Conservation (phyloP, 495 filamentous ascomycete species). For the Annulohypoxylon maeteangense region DNA sequence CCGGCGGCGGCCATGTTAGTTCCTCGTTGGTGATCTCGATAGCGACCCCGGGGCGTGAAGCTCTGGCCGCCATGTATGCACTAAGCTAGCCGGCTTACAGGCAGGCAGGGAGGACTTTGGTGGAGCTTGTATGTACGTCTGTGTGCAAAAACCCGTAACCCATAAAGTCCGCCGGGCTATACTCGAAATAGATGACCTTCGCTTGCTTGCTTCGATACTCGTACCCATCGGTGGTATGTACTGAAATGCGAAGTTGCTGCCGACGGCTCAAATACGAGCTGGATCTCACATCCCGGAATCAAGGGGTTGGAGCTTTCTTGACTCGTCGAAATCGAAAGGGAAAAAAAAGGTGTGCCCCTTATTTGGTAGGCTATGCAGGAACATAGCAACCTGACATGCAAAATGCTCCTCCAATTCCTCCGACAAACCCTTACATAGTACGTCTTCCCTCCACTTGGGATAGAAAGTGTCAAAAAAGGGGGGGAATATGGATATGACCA, state of each 20-base stretch:
- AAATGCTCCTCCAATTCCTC: slow-evolving; percentile 41
- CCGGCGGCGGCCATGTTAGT: slow-evolving; percentile 24
- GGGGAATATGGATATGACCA: background rate
- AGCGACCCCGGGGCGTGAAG: slow-evolving; percentile 30
- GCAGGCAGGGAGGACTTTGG: slow-evolving; percentile 9
- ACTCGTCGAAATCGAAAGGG: slow-evolving; percentile 14
- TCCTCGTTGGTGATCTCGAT: slow-evolving; percentile 37
- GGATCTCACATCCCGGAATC: slow-evolving; percentile 29
- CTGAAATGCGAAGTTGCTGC: slow-evolving; percentile 28
- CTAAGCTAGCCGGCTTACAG: slow-evolving; percentile 16
- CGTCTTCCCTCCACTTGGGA: slow-evolving; percentile 32
- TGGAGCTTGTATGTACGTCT: slow-evolving; percentile 24
- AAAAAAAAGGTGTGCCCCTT: slow-evolving; percentile 31
- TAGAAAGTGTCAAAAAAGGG: slow-evolving; percentile 14
- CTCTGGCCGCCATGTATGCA: slow-evolving; percentile 29
- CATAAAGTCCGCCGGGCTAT: slow-evolving; percentile 10
- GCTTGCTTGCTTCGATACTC: slow-evolving; percentile 23
- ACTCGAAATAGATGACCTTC: slow-evolving; percentile 30
- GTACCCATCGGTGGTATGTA: slow-evolving; percentile 24
- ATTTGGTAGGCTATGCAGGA: slow-evolving; percentile 39
- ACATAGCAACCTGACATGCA: slow-evolving; percentile 29
- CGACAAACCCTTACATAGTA: slow-evolving; percentile 24
- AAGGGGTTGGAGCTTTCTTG: slow-evolving; percentile 19
- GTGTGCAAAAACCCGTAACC: slow-evolving; percentile 32
- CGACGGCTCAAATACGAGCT: slow-evolving; percentile 44